Evolutionary conservation across 2,329 filamentous ascomycete genomes (phyloP).

Genomic region (Fusarium hainanense): DNA sequence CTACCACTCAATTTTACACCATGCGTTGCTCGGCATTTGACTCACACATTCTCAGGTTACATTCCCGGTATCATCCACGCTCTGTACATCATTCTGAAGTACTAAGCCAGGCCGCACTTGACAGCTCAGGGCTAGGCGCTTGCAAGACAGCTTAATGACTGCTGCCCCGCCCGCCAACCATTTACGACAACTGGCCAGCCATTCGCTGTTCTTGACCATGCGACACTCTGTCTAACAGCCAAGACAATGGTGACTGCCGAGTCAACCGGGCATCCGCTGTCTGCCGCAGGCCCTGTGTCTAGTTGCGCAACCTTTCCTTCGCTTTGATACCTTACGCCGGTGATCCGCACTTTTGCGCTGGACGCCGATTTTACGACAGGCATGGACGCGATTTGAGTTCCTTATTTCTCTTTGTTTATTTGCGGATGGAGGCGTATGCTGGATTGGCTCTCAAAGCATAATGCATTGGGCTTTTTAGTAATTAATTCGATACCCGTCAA

Average conservation of each 20-base stretch:
- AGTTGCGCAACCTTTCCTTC: constrained; percentile 25
- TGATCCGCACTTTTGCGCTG: constrained; percentile 28
- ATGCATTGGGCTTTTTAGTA: constrained; percentile 45
- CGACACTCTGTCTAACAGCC: constrained; percentile 25
- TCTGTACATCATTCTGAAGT: constrained; percentile 92
- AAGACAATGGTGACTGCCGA: constrained; percentile 38
- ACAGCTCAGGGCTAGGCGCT: constrained; percentile 22
- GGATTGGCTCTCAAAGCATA: constrained; percentile 43
- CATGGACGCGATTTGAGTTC: constrained; percentile 19
- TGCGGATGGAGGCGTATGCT: constrained; percentile 39
- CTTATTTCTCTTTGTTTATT: constrained; percentile 37
- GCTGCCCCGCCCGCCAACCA: constrained; percentile 29
- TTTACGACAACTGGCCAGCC: constrained; percentile 18
- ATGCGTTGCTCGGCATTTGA: constrained; percentile 14
- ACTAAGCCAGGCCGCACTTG: constrained; percentile 61
- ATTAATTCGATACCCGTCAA: constrained; percentile 48
- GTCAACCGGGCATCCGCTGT: constrained; percentile 27
- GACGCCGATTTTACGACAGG: constrained; percentile 38
- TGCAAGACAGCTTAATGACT: constrained; percentile 21
- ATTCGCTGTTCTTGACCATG: constrained; percentile 24
- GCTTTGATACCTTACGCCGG: constrained; percentile 36
- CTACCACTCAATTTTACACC: neutral
- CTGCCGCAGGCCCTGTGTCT: constrained; percentile 18
- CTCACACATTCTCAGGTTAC: constrained; percentile 55
- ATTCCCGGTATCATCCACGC: constrained; percentile 92